A percentile compares a stretch with the other conserved stretches of the same genome.
Evolutionary conservation across 768 basidiomycete genomes (phyloP).

Genomic region (Nidularia sp.): DNA sequence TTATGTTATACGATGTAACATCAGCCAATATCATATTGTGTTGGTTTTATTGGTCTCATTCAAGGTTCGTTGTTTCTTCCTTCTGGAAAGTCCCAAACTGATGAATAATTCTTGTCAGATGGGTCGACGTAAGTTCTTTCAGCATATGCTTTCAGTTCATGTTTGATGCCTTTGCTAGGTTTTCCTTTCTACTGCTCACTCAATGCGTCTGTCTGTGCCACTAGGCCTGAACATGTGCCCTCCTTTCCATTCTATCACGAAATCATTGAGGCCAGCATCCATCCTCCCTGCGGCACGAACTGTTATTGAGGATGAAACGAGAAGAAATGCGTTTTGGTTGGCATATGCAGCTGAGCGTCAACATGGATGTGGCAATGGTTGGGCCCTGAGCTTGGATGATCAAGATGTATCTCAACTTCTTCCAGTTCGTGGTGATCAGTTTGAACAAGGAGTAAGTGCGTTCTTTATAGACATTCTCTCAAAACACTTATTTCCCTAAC

Average conservation of each 20-base stretch:
- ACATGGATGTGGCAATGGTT: conserved; percentile 64
- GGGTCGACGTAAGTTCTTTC: conserved; percentile 56
- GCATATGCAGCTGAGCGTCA: conserved; percentile 68
- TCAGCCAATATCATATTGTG: conserved; percentile 59
- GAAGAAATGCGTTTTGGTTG: conserved; percentile 72
- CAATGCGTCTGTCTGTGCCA: conserved; percentile 57
- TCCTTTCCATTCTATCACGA: conserved; percentile 64
- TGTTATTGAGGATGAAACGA: conserved; percentile 64
- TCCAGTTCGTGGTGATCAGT: conserved; percentile 57
- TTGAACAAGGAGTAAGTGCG: conserved; percentile 53
- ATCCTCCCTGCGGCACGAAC: conserved; percentile 57
- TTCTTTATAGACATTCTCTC: background rate
- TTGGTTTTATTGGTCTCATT: conserved; percentile 76
- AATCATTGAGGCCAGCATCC: conserved; percentile 50
- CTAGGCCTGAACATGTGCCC: conserved; percentile 66
- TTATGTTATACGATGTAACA: background rate
- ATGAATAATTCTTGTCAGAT: conserved; percentile 33
- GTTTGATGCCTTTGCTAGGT: conserved; percentile 33
- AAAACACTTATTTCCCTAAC: conserved; percentile 3
- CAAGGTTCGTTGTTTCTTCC: conserved; percentile 39
- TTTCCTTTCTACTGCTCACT: conserved; percentile 53
- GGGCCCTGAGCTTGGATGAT: conserved; percentile 70
- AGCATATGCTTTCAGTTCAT: background rate
- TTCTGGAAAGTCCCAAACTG: conserved; percentile 2
- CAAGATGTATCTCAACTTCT: conserved; percentile 69